Conservation (phyloP, 176 grass and related monocot genomes). For the Tillandsia leiboldiana region DNA sequence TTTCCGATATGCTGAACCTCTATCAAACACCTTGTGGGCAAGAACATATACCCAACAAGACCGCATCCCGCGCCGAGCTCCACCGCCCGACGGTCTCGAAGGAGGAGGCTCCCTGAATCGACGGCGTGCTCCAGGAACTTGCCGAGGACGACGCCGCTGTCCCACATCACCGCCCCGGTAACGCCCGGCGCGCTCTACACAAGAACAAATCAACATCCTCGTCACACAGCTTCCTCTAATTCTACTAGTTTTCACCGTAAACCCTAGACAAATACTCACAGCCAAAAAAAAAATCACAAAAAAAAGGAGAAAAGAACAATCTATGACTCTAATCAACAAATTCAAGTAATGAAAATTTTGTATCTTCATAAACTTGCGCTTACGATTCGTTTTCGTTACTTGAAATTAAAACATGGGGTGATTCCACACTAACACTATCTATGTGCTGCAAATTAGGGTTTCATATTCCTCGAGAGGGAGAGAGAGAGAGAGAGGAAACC, state of each 20-base stretch:
- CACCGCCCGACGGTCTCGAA: constrained; percentile 34
- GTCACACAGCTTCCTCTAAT: background rate
- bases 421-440: background rate
- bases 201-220: background rate
- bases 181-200: constrained; percentile 44
- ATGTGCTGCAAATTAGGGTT: too few species aligned
- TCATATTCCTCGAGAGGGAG: background rate
- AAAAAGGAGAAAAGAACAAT: too few species aligned
- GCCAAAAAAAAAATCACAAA: too few species aligned
- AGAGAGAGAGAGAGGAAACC: background rate
- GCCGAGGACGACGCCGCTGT: constrained; percentile 72
- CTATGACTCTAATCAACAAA: too few species aligned
- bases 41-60: constrained; percentile 38
- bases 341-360: too few species aligned
- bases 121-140: constrained; percentile 88
- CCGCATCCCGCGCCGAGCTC: constrained; percentile 79
- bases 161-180: constrained; percentile 85
- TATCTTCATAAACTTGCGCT: too few species aligned
- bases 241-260: too few species aligned
- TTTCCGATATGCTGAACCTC: background rate
- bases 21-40: background rate
- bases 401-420: background rate
- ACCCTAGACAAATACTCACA: too few species aligned
- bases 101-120: constrained; percentile 27
- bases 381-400: too few species aligned